phyloP scores from a whole-genome alignment of 768 basidiomycete genomes.

The Suillus americanus region DNA sequence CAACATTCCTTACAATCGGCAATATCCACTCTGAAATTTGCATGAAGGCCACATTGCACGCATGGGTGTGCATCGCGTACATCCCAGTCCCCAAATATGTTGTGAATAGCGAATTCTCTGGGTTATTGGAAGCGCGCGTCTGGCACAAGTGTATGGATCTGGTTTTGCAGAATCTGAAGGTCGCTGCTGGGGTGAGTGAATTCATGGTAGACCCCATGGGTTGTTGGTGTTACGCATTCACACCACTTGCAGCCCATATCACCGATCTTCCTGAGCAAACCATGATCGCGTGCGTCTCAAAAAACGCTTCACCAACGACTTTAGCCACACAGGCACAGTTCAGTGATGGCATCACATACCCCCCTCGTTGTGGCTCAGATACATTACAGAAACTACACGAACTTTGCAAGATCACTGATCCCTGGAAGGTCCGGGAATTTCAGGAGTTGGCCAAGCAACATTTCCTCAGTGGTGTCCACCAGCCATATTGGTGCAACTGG shows the following conservation, averaged over 20 bases:
- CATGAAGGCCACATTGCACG: too few species aligned
- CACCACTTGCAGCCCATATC: constrained; percentile 21
- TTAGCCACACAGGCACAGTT: constrained; percentile 11
- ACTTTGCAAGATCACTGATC: constrained; percentile 11
- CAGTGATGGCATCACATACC: constrained; percentile 12
- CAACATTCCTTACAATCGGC: too few species aligned
- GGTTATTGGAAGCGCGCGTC: neutral
- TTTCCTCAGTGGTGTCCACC: constrained; percentile 31
- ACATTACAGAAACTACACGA: constrained; percentile 2
- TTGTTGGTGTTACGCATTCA: neutral
- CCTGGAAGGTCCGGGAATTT: constrained; percentile 23
- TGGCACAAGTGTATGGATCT: constrained; percentile 33
- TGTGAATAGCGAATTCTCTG: too few species aligned
- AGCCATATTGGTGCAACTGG: constrained; percentile 28
- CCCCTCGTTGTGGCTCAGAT: constrained; percentile 1
- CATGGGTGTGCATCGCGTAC: too few species aligned
- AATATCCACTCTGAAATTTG: too few species aligned
- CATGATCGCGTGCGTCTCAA: constrained; percentile 11
- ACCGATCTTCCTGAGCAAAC: constrained; percentile 19
- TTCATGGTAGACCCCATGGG: constrained; percentile 29
- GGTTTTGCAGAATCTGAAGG: constrained; percentile 28
- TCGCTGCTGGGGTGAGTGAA: constrained; percentile 28
- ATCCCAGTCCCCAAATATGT: too few species aligned
- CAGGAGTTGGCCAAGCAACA: constrained; percentile 14
- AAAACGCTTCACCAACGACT: constrained; percentile 9